A percentile compares a stretch with the other conserved stretches of the same genome.
phyloP scores from a whole-genome alignment of 176 grass and related monocot genomes.

The Triticum timopheevii region DNA sequence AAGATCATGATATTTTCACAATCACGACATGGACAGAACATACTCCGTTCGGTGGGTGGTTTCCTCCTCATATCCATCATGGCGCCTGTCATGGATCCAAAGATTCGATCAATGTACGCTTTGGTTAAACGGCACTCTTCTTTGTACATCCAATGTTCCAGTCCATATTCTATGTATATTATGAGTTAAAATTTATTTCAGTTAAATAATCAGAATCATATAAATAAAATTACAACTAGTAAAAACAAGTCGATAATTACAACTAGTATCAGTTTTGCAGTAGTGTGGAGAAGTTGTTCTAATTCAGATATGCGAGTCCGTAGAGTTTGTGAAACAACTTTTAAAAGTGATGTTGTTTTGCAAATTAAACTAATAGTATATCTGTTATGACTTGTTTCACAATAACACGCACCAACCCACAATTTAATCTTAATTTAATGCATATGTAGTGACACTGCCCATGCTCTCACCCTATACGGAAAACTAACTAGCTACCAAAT shows the following conservation, averaged over 20 bases:
- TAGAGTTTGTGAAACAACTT: not conserved
- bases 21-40: not conserved
- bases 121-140: not conserved
- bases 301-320: not conserved
- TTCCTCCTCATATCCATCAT: not conserved
- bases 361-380: not conserved
- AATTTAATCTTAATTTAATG: not conserved
- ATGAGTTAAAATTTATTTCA: not conserved
- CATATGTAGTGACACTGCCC: not conserved
- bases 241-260: not conserved
- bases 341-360: not conserved
- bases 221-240: not conserved
- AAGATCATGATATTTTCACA: not conserved
- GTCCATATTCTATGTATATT: not conserved
- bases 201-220: too few species aligned
- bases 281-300: not conserved
- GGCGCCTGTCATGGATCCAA: not conserved
- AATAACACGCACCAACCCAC: not conserved
- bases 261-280: not conserved
- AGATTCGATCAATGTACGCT: not conserved
- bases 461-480: not conserved
- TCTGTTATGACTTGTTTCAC: not conserved
- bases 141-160: not conserved
- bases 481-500: not conserved
- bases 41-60: not conserved